A percentile compares a stretch with the other conserved stretches of the same genome.
phyloP scores from a whole-genome alignment of 371 early-diverging fungal species.

The Dipsacomyces acuminosporus region DNA sequence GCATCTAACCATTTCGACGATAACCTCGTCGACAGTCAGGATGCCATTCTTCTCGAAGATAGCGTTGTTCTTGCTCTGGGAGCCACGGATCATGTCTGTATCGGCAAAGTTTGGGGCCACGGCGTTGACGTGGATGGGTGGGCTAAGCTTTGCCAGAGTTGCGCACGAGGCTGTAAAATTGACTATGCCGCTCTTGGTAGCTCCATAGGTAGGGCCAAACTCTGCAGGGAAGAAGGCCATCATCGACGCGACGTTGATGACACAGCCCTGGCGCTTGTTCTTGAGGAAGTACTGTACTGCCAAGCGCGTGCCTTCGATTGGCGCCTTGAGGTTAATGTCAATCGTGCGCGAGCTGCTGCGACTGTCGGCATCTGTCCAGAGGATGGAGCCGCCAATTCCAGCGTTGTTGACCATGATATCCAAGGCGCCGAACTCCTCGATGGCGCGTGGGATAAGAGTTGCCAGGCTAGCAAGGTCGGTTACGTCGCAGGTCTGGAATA shows the following conservation, averaged over 20 bases:
- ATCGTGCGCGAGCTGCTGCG: conserved; percentile 49
- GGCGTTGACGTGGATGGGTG: conserved; percentile 64
- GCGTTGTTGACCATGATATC: conserved; percentile 70
- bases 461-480: conserved; percentile 50
- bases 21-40: conserved; percentile 53
- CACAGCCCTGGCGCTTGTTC: conserved; percentile 55
- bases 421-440: conserved; percentile 53
- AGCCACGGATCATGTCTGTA: conserved; percentile 47
- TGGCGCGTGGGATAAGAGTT: conserved; percentile 51
- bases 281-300: conserved; percentile 60
- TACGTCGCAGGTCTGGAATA: conserved; percentile 58
- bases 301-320: conserved; percentile 62
- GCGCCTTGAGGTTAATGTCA: conserved; percentile 61
- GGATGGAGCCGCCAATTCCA: conserved; percentile 51
- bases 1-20: conserved; percentile 59
- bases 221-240: conserved; percentile 68
- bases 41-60: conserved; percentile 43
- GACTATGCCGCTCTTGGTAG: conserved; percentile 71
- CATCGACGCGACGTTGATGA: conserved; percentile 74
- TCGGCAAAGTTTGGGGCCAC: conserved; percentile 74
- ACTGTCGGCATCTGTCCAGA: conserved; percentile 37
- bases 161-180: conserved; percentile 45
- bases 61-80: conserved; percentile 16
- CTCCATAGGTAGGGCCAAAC: conserved; percentile 68
- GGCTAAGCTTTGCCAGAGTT: conserved; percentile 14